Percentiles rank a stretch among this genome's conserved stretches.
These are phyloP conservation scores for Biscutella laevigata DNA, from an alignment of 441 rosid genomes.

Conservation along the genomic window DNA sequence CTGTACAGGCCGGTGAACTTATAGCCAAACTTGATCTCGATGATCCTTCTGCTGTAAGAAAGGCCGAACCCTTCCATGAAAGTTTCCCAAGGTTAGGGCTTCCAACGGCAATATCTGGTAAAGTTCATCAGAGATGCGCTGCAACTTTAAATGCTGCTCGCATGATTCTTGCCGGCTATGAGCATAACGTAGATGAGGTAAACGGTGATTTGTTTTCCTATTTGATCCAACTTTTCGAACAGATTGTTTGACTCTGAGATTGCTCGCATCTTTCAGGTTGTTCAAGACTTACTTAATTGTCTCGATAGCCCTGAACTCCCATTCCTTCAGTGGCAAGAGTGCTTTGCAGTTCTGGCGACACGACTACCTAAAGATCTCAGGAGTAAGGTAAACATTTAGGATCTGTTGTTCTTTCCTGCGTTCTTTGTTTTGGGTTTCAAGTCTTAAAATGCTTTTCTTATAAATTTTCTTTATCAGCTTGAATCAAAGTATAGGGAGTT, in stretches of 20 bases:
- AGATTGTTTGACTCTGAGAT: neutral
- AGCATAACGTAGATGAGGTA: slow-evolving; percentile 89
- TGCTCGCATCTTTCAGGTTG: slow-evolving; percentile 53
- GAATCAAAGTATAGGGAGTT: slow-evolving; percentile 73
- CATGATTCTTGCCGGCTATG: slow-evolving; percentile 99
- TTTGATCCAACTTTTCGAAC: neutral
- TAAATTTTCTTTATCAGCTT: slow-evolving; percentile 44
- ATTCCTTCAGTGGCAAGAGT: slow-evolving; percentile 99
- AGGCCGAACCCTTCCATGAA: slow-evolving; percentile 95
- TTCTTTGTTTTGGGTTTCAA: slow-evolving; percentile 13
- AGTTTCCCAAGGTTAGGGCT: slow-evolving; percentile 84
- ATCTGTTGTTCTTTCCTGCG: neutral
- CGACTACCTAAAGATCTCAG: slow-evolving; percentile 95
- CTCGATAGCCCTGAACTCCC: slow-evolving; percentile 99
- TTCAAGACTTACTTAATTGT: slow-evolving; percentile 78
- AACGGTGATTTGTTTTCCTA: slow-evolving; percentile 21
- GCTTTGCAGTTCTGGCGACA: slow-evolving; percentile 81
- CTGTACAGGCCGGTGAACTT: slow-evolving; percentile 92
- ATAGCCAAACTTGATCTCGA: slow-evolving; percentile 94
- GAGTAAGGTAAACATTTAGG: slow-evolving; percentile 48
- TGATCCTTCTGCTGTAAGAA: slow-evolving; percentile 98
- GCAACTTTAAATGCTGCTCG: slow-evolving; percentile 91
- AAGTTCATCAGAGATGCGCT: slow-evolving; percentile 99
- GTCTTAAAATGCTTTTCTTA: slow-evolving; percentile 14
- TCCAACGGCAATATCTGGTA: slow-evolving; percentile 93